Base-by-base conservation (phyloP, 768 basidiomycete species). In the Mycena rosella region DNA sequence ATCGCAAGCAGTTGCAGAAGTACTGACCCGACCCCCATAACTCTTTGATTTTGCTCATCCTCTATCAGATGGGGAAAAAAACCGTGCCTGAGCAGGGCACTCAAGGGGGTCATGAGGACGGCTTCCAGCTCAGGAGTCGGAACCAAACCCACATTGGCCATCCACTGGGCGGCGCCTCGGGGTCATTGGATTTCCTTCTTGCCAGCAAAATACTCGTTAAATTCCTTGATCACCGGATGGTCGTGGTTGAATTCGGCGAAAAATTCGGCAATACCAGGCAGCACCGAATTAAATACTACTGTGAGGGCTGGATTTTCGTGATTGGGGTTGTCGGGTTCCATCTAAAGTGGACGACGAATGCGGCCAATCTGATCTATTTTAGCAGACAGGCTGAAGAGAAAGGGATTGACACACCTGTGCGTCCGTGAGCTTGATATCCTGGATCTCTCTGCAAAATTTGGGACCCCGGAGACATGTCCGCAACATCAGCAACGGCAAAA, bases 1-100 rank as follows among this genome's bases (percentile, higher is more conserved):
- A 57, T 29, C 2, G 63, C 53, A 13, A 64, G 40, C 17, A 54
- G 53, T 26, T 64, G 63, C 4, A 57, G 17, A 18, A 64, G 47
- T 4, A n/a, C 55, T 5, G 47, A 49, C 9, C 63, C 63, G 6
- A 64, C 55, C 5, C 54, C 48, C n/a, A 64, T n/a, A 2, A 57
- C 55, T n/a, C 55, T 29, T 0, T 5, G 4, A 20, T 51, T 10
- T 14, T 34, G 34, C 30, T 57, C 54, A 11, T 14, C 9, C n/a
- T 55, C 36, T 22, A 2, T 24, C 30, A 63, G 38, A 27, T 34
- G 6, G 17, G 24, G 2, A 10, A 55, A 32, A 8, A 10, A 14
- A 0, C 24, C 8, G 32, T 54, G 40, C 0, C 15, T 38, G 30
- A 55, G 29, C 22, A 59, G 36, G 32, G 22, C 3, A 5, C 8